Conservation (phyloP, 495 filamentous ascomycete species). For the Annulohypoxylon bovei region DNA sequence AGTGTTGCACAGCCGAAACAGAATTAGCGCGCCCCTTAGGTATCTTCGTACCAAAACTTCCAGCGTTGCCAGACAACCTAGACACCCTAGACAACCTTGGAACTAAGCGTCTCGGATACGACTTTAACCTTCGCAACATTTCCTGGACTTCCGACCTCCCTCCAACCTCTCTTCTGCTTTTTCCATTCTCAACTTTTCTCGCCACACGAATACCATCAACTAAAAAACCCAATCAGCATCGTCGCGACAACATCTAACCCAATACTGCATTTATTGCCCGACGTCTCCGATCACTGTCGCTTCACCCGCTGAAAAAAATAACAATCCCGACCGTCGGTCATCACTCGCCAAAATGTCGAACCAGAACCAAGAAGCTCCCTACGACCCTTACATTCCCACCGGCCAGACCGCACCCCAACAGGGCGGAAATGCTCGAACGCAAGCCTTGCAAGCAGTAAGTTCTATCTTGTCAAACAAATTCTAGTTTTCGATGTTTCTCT, state of each 20-base stretch:
- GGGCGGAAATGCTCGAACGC: conserved; percentile 62
- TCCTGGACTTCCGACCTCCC: conserved; percentile 38
- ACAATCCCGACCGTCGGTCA: conserved; percentile 35
- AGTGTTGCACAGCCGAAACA: conserved; percentile 23
- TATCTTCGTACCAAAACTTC: conserved; percentile 15
- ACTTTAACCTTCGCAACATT: conserved; percentile 42
- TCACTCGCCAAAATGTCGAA: conserved; percentile 69
- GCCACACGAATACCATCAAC: conserved; percentile 37
- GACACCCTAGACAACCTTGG: conserved; percentile 24
- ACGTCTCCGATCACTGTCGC: conserved; percentile 3
- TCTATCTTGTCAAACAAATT: conserved; percentile 15
- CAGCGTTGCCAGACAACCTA: conserved; percentile 33
- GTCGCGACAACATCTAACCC: conserved; percentile 18
- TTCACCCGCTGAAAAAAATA: conserved; percentile 5
- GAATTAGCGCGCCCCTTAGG: conserved; percentile 18
- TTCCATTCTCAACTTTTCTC: conserved; percentile 21
- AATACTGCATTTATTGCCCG: conserved; percentile 24
- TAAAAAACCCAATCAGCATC: conserved; percentile 22
- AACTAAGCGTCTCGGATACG: conserved; percentile 42
- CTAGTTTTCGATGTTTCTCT: conserved; percentile 32
- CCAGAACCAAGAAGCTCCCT: conserved; percentile 77
- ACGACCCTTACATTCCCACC: conserved; percentile 91
- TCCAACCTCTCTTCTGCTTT: conserved; percentile 37
- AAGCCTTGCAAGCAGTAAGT: conserved; percentile 84
- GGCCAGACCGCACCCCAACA: conserved; percentile 58